Percentiles rank a stretch among this genome's conserved stretches.
Evolutionary conservation across 768 basidiomycete genomes (phyloP).

Genomic region (Russula sp.): DNA sequence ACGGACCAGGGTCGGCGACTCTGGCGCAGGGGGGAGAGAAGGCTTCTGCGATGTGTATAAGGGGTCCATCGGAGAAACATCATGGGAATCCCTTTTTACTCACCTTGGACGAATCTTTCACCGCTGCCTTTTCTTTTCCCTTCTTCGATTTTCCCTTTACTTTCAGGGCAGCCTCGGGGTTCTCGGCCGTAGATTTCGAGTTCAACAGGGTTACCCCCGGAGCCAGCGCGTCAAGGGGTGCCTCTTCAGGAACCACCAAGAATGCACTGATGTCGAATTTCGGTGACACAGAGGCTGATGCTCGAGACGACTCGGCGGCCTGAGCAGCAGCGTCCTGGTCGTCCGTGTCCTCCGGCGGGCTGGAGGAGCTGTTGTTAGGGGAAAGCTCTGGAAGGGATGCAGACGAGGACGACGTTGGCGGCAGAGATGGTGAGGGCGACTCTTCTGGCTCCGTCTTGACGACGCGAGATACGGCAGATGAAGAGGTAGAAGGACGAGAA

Average conservation of each 20-base stretch:
- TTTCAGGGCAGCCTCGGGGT: conserved; percentile 1
- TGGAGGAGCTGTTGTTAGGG: conserved; percentile 27
- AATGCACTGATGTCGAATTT: conserved; percentile 22
- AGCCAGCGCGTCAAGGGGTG: conserved; percentile 23
- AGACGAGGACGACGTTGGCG: conserved; percentile 21
- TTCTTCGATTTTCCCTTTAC: conserved; percentile 20
- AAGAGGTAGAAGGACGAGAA: conserved; percentile 18
- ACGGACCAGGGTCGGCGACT: conserved; percentile 22
- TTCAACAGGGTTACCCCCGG: conserved; percentile 23
- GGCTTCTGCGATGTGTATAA: conserved; percentile 5
- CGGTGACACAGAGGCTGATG: conserved; percentile 9
- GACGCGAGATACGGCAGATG: conserved; percentile 6
- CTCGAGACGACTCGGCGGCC: conserved; percentile 2
- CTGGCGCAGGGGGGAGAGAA: conserved; percentile 18
- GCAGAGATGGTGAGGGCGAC: conserved; percentile 19
- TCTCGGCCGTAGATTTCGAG: not conserved
- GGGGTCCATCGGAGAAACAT: not conserved
- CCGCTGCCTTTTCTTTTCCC: conserved; percentile 19
- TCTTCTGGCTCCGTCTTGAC: conserved; percentile 20
- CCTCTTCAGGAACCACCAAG: conserved; percentile 22
- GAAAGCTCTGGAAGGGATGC: conserved; percentile 23
- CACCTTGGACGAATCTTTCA: conserved; percentile 11
- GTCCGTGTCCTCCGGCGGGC: conserved; percentile 21
- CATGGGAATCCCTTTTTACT: not conserved
- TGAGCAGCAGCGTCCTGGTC: conserved; percentile 3